Base-by-base conservation (phyloP, 1,139 yeast species). In the Pichia sp. region DNA sequence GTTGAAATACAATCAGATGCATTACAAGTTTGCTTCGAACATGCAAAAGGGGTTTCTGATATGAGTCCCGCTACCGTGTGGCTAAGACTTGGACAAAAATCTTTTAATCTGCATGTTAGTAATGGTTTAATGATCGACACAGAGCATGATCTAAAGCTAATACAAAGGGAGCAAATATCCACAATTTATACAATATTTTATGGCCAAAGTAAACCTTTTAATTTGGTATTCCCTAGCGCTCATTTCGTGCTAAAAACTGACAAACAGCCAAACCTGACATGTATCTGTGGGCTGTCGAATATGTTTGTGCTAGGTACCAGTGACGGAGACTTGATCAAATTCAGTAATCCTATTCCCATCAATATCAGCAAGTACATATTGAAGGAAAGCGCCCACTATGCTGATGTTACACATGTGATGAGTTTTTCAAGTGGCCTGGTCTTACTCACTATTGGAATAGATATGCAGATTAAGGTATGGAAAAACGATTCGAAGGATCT, bases 341-440 rank as follows among this genome's bases (percentile, higher is more conserved):
- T 54, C 4, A 23, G 45, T 5, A 23, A 45, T 26, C 52, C 54
- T 2, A 15, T 50, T 8, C 19, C 42, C 1, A 19, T 49, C 8
- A 44, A 29, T 3, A 34, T 49, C 3, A 45, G 7, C 8, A 40
- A 46, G 5, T n/a, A 11, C n/a, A 30, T 44, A 8, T 5, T 45
- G 1, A 46, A 15, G 29, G 11, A 50, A 3, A 15, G 40, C 2
- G 81, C 80, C 1, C 92, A 85, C 68, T 68, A 63, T 44, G 64
- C 75, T 32, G 78, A 80, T 52, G 70, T 84, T 1, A 65, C 74
- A 0, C 65, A 67, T 10, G 57, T 73, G 2, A 47, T 58, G 54
- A 74, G 82, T 53, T 84, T 86, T 63, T 87, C 90, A 0, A 82
- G 88, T 11, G 79, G 82, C 2, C 71, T 76, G 60, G 92, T 82